Conservation (phyloP, 1,284 basidiomycete species). For the Ceratorhiza oryzae-sativae region DNA sequence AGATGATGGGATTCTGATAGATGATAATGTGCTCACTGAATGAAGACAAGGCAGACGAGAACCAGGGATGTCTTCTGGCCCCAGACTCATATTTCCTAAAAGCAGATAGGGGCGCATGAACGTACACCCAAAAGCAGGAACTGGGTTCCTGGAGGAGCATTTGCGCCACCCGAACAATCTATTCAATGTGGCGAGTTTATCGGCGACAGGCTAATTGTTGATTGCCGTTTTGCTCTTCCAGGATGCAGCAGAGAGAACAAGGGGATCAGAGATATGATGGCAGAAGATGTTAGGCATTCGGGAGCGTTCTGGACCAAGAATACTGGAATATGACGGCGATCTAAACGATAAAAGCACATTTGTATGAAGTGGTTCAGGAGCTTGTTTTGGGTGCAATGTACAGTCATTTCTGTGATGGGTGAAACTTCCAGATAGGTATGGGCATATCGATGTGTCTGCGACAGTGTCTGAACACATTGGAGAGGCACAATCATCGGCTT, state of each 20-base stretch:
- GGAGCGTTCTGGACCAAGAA: conserved; percentile 12
- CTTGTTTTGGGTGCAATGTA: background rate
- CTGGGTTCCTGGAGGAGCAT: background rate
- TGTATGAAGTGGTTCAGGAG: background rate
- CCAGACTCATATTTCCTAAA: background rate
- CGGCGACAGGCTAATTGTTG: background rate
- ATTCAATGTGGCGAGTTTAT: conserved; percentile 1
- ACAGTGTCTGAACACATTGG: background rate
- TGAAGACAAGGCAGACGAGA: background rate
- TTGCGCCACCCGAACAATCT: background rate
- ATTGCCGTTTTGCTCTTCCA: background rate
- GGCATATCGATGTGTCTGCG: conserved; percentile 21
- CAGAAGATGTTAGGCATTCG: background rate
- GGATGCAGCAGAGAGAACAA: background rate
- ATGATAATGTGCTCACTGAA: background rate
- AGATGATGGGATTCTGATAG: background rate
- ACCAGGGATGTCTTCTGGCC: background rate
- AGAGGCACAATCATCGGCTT: background rate
- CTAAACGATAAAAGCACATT: background rate
- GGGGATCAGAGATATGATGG: conserved; percentile 7
- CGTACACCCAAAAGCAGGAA: conserved; percentile 11
- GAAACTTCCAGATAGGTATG: background rate
- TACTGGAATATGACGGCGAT: conserved; percentile 9
- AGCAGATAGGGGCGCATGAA: background rate
- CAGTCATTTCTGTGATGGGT: background rate